Base-by-base conservation (phyloP, 345 rosid genomes). In the Turnera subulata region DNA sequence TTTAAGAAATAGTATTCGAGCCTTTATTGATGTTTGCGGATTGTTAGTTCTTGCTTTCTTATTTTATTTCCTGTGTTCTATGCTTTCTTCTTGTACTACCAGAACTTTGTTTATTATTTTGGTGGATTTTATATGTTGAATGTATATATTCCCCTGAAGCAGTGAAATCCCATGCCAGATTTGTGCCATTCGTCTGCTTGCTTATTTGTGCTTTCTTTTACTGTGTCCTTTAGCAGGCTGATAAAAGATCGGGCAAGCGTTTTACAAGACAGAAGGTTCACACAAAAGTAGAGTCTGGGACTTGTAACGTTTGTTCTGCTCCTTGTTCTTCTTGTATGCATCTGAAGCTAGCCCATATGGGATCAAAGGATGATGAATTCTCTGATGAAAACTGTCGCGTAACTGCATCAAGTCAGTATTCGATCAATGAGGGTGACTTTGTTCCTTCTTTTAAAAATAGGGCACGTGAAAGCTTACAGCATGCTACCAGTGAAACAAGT, bases 291-390 rank as follows among this genome's bases (percentile, higher is more conserved):
- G 87, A 89, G 66, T 87, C 90, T 62, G 95, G 97, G 70, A 89
- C 83, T 59, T 82, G 90, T 66, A 84, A 81, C 72, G 84, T 81
- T 58, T 85, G 88, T 70, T 87, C 78, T 37, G 81, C 97, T 65
- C 85, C 93, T 69, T 82, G 95, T 76, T 85, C 89, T 53, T 91
- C 91, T 44, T 88, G 96, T 65, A 82, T 76, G 85, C 95, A 86
- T 66, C 81, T 66, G 58, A 75, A 66, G 55, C 53, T 55, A 50
- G 78, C 73, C 65, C 63, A 47, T 60, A 74, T 74, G 77, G 88
- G 77, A 59, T 74, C 79, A 26, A 84, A 87, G 69, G 76, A 23
- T 53, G 81, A 67, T 11, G 94, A 78, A 63, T 76, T 67, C 65
- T 83, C 84, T 18, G 89, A 88, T 77, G 94, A 86, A 70, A 83